A percentile compares a stretch with the other conserved stretches of the same genome.
Conservation (phyloP, 495 filamentous ascomycete genomes). For the Trichoderma orchidacearum region DNA sequence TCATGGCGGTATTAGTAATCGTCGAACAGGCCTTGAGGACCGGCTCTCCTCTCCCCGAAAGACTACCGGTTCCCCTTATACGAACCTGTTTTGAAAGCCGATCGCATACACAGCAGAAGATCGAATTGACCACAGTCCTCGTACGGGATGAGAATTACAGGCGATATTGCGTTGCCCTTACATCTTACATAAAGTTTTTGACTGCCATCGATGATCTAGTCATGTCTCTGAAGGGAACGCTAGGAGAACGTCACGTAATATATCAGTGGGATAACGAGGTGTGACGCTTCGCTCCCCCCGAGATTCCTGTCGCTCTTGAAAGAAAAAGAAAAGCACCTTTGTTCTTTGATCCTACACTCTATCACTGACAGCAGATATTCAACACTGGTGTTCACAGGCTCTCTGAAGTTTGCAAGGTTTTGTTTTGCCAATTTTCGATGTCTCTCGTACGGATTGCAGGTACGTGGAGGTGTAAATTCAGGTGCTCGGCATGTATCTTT, state of each 20-base stretch:
- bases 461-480: no score
- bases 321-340: no score
- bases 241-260: not conserved
- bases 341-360: no score
- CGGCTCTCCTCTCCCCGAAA: not conserved
- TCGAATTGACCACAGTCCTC: not conserved
- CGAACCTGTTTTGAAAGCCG: not conserved
- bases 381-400: no score
- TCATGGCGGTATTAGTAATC: not conserved
- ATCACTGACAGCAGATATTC: not conserved
- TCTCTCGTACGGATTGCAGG: no score
- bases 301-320: no score
- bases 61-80: not conserved
- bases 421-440: no score
- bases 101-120: not conserved
- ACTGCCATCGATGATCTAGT: not conserved
- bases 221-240: not conserved
- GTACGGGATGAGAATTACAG: slow-evolving; percentile 1
- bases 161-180: not conserved
- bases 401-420: no score
- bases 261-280: not conserved
- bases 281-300: not conserved
- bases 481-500: no score
- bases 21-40: not conserved
- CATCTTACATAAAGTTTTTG: not conserved